Evolutionary conservation across 2,329 filamentous ascomycete genomes (phyloP).

Genomic region (Exophiala bonariae): DNA sequence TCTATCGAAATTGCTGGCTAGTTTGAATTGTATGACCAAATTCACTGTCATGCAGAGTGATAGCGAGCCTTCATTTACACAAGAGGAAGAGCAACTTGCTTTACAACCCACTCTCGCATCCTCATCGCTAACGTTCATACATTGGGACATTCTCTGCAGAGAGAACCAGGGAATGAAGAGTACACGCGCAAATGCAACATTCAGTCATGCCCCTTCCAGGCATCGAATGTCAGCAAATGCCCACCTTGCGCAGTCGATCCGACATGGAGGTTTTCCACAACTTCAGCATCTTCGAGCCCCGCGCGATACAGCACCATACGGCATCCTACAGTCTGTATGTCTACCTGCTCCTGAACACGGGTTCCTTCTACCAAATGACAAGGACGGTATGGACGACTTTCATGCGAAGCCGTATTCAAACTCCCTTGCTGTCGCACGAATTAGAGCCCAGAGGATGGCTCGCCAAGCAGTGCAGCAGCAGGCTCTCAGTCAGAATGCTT

Average conservation of each 20-base stretch:
- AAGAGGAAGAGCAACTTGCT: slow-evolving; percentile 31
- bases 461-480: background rate
- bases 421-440: slow-evolving; percentile 44
- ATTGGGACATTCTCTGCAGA: slow-evolving; percentile 51
- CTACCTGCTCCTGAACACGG: slow-evolving; percentile 39
- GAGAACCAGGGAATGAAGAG: background rate
- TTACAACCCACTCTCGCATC: slow-evolving; percentile 52
- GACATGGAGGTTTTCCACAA: slow-evolving; percentile 42
- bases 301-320: slow-evolving; percentile 44
- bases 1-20: slow-evolving; percentile 53
- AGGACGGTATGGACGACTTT: slow-evolving; percentile 34
- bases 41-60: slow-evolving; percentile 55
- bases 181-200: background rate
- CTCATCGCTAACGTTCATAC: slow-evolving; percentile 50
- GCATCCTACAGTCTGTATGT: slow-evolving; percentile 44
- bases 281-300: slow-evolving; percentile 43
- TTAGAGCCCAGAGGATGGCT: slow-evolving; percentile 42
- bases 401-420: slow-evolving; percentile 41
- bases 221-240: slow-evolving; percentile 13
- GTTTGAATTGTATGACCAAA: slow-evolving; percentile 45
- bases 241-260: slow-evolving; percentile 33
- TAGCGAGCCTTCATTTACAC: slow-evolving; percentile 46
- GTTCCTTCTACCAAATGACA: slow-evolving; percentile 40
- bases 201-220: background rate
- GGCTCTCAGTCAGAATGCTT: too few relatives aligned